Base-by-base conservation (phyloP, 192 early-diverging fungal species). In the Diversispora eburnea region DNA sequence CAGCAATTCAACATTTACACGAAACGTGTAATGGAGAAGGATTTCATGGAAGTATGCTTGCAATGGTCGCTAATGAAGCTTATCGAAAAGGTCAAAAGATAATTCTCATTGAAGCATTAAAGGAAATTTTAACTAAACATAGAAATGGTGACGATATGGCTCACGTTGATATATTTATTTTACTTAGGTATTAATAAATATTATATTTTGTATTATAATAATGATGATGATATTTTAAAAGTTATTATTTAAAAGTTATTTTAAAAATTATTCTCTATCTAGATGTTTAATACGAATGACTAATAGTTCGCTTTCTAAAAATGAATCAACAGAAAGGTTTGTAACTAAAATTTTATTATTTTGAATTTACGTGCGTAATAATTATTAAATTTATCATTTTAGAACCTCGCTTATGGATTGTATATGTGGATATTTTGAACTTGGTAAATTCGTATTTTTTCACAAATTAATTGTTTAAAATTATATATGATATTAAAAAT, bases 261-360 rank as follows among this genome's bases (percentile, higher is more conserved):
- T 33, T 1, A 33, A 33, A 33, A 1, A 33, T 33, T 33, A n/a
- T n/a, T 33, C 25, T 33, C 25, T 33, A 33, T 33, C 25, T 45
- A 76, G 75, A 48, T 73, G 71, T n/a, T 64, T 76, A 42, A 68
- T 76, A 58, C 19, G 75, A 70, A 48, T 76, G 64, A 70, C 67
- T 5, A 10, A 71, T 33, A 48, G 17, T 20, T 51, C 67, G 0
- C 45, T 54, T 41, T 47, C 59, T n/a, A 33, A 19, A 13, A 9
- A 42, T 42, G 51, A 75, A 15, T 33, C 25, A 33, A 33, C 10
- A 6, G 58, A 68, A 70, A 58, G 19, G 75, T 68, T 1, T 13
- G 67, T 60, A 20, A 20, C 19, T 41, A 8, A 15, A 4, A 45
- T 13, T 45, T 9, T 25, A 19, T 6, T 74, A 42, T 49, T 19